Percentiles rank a stretch among this genome's conserved stretches.
Conservation (phyloP, 768 basidiomycete genomes). For the Auricularia auricula-judae region DNA sequence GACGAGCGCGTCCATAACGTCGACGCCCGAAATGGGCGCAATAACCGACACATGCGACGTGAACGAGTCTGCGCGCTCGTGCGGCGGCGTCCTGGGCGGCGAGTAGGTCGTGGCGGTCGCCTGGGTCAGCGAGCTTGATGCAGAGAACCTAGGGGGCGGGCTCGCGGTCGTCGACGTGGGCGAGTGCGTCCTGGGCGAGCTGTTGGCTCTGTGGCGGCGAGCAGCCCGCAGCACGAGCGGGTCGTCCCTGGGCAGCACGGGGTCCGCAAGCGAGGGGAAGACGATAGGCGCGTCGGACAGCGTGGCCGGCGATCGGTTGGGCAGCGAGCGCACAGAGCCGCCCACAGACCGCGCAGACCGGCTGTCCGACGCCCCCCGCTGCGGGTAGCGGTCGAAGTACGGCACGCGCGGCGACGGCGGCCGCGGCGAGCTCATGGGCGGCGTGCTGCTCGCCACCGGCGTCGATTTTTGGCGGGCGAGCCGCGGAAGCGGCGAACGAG, state of each 20-base stretch:
- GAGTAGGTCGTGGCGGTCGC: conserved; percentile 2
- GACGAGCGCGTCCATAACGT: conserved; percentile 74
- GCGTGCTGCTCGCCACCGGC: not conserved
- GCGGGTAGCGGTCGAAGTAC: not conserved
- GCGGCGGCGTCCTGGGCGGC: not conserved
- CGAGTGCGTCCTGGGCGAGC: not conserved
- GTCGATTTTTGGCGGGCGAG: not conserved
- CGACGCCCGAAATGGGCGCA: conserved; percentile 68
- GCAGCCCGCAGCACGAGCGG: not conserved
- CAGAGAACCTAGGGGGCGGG: conserved; percentile 2
- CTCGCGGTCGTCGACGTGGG: not conserved
- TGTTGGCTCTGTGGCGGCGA: not conserved
- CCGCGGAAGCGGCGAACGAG: not conserved
- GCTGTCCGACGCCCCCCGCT: not conserved
- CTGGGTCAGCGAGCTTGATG: conserved; percentile 4
- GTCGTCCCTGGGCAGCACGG: not conserved
- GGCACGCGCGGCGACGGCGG: not conserved
- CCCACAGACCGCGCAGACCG: not conserved
- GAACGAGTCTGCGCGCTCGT: not conserved
- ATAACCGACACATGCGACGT: conserved; percentile 46
- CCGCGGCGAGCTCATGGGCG: not conserved
- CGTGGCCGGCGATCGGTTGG: not conserved
- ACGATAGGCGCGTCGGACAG: not conserved
- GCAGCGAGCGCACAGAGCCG: not conserved
- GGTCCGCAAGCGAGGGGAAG: not conserved